These are phyloP conservation scores for Linum lewisii DNA, from an alignment of 345 rosid genomes.

Conservation along the genomic window DNA sequence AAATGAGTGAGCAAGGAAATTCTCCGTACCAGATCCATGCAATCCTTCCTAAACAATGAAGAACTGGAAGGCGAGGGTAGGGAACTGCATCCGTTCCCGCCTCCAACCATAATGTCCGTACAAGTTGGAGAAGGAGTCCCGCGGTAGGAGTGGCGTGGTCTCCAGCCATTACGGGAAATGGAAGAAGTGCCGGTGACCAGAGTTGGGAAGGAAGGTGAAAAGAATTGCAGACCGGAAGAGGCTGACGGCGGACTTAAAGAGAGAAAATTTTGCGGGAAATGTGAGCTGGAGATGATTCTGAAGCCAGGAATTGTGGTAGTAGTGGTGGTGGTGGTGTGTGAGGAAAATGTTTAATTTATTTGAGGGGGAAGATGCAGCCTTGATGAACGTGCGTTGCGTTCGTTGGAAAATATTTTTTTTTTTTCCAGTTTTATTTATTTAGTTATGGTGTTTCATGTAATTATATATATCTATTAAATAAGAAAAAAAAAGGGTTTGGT, in stretches of 20 bases:
- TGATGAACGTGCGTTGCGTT: not conserved
- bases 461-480: too few relatives aligned
- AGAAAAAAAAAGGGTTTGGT: too few relatives aligned
- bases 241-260: too few relatives aligned
- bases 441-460: too few relatives aligned
- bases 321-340: too few relatives aligned
- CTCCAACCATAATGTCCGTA: slow-evolving; percentile 12
- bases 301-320: too few relatives aligned
- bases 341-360: not conserved
- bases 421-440: too few relatives aligned
- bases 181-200: not conserved
- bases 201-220: not conserved
- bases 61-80: slow-evolving; percentile 12
- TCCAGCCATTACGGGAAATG: not conserved
- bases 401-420: not conserved
- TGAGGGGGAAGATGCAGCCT: not conserved
- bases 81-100: not conserved
- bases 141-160: not conserved
- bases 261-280: too few relatives aligned
- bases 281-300: too few relatives aligned
- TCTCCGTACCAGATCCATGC: slow-evolving; percentile 75
- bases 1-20: slow-evolving; percentile 56
- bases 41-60: slow-evolving; percentile 49
- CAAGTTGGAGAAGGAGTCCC: slow-evolving; percentile 15
- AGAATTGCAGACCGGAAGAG: too few relatives aligned